Evolutionary conservation across 768 basidiomycete genomes (phyloP).

Genomic region (Russula vinacea): DNA sequence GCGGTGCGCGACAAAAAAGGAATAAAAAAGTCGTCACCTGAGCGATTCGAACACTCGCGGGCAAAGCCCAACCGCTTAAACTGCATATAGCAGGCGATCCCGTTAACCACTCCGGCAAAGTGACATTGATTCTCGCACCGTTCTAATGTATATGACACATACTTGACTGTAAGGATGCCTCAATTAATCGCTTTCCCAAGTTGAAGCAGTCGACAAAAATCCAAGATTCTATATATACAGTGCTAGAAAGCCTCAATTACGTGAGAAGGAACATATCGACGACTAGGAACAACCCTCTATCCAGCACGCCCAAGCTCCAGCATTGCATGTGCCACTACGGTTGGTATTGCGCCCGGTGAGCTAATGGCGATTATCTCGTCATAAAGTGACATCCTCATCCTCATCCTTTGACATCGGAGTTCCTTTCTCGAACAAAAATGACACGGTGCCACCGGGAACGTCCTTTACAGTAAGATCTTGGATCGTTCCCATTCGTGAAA

Average conservation of each 20-base stretch:
- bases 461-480: slow-evolving; percentile 44
- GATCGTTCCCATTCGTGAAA: slow-evolving; percentile 38
- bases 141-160: slow-evolving; percentile 3
- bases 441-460: slow-evolving; percentile 63
- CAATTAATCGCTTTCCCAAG: background rate
- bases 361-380: background rate
- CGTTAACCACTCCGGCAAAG: slow-evolving; percentile 95
- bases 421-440: slow-evolving; percentile 79
- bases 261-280: background rate
- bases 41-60: slow-evolving; percentile 38
- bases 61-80: slow-evolving; percentile 37
- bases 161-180: background rate
- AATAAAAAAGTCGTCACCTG: slow-evolving; percentile 34
- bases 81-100: slow-evolving; percentile 44
- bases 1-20: background rate
- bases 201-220: background rate
- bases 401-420: slow-evolving; percentile 78
- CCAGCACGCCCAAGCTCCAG: background rate
- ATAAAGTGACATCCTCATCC: slow-evolving; percentile 33
- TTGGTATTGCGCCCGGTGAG: background rate
- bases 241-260: background rate
- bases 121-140: slow-evolving; percentile 39
- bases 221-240: background rate
- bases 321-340: background rate
- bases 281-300: background rate